These are phyloP conservation scores for Monilinia aucupariae DNA, from an alignment of 2,329 filamentous ascomycete genomes.

Conservation along the genomic window DNA sequence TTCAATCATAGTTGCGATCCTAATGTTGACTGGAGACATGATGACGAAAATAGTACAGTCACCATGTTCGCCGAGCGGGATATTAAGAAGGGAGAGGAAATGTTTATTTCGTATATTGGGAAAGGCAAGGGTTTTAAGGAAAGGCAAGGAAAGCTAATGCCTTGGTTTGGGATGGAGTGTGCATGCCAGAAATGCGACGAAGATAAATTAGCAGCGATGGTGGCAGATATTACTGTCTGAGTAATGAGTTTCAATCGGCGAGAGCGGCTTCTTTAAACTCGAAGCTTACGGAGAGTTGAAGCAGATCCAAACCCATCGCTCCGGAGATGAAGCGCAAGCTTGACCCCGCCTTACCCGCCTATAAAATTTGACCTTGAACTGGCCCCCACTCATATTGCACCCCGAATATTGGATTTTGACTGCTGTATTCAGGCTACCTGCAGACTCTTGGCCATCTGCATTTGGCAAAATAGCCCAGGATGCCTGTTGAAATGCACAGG, in stretches of 20 bases:
- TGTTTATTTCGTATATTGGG: slow-evolving; percentile 30
- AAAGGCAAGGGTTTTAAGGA: slow-evolving; percentile 8
- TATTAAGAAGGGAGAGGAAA: slow-evolving; percentile 26
- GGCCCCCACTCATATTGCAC: not conserved
- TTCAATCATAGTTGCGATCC: slow-evolving; percentile 36
- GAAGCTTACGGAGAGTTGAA: too few species aligned
- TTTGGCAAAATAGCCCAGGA: not conserved
- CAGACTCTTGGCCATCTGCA: too few species aligned
- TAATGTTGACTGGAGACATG: slow-evolving; percentile 32
- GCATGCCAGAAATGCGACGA: slow-evolving; percentile 11
- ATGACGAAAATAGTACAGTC: slow-evolving; percentile 25
- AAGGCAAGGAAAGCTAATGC: slow-evolving; percentile 17
- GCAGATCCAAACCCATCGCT: too few species aligned
- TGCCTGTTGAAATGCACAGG: not conserved
- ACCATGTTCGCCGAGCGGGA: slow-evolving; percentile 28
- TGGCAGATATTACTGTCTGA: not conserved
- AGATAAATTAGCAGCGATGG: not conserved
- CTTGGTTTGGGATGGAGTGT: slow-evolving; percentile 20
- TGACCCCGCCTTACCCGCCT: not conserved
- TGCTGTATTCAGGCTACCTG: not conserved
- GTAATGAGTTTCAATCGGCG: too few species aligned
- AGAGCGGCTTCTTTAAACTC: not conserved
- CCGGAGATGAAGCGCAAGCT: too few species aligned
- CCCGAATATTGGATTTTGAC: too few species aligned
- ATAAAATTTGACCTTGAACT: not conserved